Percentiles rank a stretch among this genome's conserved stretches.
phyloP scores from a whole-genome alignment of 2,329 filamentous ascomycete genomes.

The Ascochyta rabiei region DNA sequence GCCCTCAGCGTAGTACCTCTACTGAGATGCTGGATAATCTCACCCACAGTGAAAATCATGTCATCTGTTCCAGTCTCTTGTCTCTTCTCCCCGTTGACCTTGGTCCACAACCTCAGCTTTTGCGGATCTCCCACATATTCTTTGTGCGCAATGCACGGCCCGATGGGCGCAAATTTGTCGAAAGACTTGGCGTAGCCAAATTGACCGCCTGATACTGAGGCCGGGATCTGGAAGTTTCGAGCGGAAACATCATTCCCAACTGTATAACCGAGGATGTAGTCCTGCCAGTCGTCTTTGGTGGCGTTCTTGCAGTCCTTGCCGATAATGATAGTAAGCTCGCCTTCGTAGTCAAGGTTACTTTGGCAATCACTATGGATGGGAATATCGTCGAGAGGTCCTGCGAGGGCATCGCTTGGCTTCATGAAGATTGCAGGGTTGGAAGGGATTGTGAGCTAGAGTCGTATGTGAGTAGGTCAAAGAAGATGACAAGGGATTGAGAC shows the following conservation, averaged over 20 bases:
- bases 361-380: slow-evolving; percentile 42
- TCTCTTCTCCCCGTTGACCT: slow-evolving; percentile 53
- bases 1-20: slow-evolving; percentile 55
- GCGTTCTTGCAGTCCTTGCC: slow-evolving; percentile 44
- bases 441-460: slow-evolving; percentile 33
- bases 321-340: slow-evolving; percentile 46
- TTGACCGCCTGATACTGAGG: slow-evolving; percentile 41
- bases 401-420: slow-evolving; percentile 44
- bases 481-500: background rate
- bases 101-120: slow-evolving; percentile 45
- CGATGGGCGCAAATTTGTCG: slow-evolving; percentile 54
- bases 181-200: slow-evolving; percentile 54
- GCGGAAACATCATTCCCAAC: slow-evolving; percentile 68
- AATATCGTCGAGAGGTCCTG: slow-evolving; percentile 39
- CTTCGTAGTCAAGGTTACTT: slow-evolving; percentile 46
- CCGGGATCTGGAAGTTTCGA: slow-evolving; percentile 57
- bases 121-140: slow-evolving; percentile 42
- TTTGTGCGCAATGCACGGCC: slow-evolving; percentile 48
- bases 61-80: slow-evolving; percentile 54
- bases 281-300: slow-evolving; percentile 60
- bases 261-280: slow-evolving; percentile 69
- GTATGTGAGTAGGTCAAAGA: background rate
- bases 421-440: slow-evolving; percentile 44
- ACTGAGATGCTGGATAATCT: slow-evolving; percentile 53
- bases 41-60: slow-evolving; percentile 54